Percentiles rank a stretch among this genome's conserved stretches.
Evolutionary conservation across 495 filamentous ascomycete genomes (phyloP).

Genomic region (Pyrenopolyporus hunteri): DNA sequence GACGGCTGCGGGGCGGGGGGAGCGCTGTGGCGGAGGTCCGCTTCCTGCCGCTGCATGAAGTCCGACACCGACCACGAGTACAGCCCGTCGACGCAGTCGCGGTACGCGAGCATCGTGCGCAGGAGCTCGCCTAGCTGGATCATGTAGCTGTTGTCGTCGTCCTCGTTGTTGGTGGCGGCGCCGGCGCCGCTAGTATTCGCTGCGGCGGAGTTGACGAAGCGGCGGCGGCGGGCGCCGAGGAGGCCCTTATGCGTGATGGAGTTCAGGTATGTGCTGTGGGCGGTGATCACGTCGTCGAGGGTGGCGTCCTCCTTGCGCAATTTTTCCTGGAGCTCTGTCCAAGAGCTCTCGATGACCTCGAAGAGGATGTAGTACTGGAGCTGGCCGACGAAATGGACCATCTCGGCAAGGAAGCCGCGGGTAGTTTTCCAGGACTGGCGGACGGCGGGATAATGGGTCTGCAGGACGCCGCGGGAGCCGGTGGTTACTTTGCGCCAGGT

Average conservation of each 20-base stretch:
- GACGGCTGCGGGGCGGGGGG: conserved; percentile 53
- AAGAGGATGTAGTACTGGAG: conserved; percentile 99
- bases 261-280: conserved; percentile 88
- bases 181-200: conserved; percentile 41
- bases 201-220: conserved; percentile 46
- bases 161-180: conserved; percentile 46
- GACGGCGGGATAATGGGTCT: conserved; percentile 74
- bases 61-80: conserved; percentile 94
- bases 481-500: conserved; percentile 98
- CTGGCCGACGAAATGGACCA: conserved; percentile 98
- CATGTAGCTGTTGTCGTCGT: conserved; percentile 83
- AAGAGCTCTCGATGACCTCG: conserved; percentile 94
- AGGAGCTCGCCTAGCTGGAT: conserved; percentile 89
- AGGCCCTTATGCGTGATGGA: conserved; percentile 97
- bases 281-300: conserved; percentile 91
- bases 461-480: conserved; percentile 88
- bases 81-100: conserved; percentile 90
- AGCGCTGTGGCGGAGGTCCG: conserved; percentile 70
- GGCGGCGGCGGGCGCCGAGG: conserved; percentile 67
- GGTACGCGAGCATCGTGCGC: conserved; percentile 91
- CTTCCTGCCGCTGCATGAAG: conserved; percentile 88
- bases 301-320: conserved; percentile 84
- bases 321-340: conserved; percentile 82
- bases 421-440: conserved; percentile 88
- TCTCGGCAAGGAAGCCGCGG: conserved; percentile 87